A percentile compares a stretch with the other conserved stretches of the same genome.
These are phyloP conservation scores for Emmonsia crescens DNA, from an alignment of 2,329 filamentous ascomycete species.

Conservation along the genomic window DNA sequence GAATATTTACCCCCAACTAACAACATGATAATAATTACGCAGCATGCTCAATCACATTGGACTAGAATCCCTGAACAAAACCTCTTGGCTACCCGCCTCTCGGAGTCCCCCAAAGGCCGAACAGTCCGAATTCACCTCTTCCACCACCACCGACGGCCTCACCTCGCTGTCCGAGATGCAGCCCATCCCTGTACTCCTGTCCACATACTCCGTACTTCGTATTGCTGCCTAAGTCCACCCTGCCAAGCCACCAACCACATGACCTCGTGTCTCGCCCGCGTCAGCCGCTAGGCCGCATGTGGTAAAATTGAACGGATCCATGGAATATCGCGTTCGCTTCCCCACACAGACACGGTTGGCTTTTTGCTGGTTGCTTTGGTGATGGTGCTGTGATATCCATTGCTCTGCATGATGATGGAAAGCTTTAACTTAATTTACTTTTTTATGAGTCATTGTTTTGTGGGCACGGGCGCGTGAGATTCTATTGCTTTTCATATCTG, in stretches of 20 bases:
- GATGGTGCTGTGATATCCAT: neutral
- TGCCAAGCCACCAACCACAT: slow-evolving; percentile 2
- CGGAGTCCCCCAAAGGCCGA: neutral
- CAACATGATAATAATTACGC: no score
- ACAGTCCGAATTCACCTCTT: neutral
- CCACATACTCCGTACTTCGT: no score
- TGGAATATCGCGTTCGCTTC: neutral
- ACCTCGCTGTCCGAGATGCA: neutral
- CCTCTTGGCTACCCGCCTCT: neutral
- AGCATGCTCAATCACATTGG: neutral
- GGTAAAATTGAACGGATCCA: slow-evolving; percentile 4
- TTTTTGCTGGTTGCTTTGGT: neutral
- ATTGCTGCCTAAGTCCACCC: neutral
- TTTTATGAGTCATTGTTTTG: neutral
- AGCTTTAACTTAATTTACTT: neutral
- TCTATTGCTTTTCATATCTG: neutral
- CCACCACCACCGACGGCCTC: neutral
- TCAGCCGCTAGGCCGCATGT: slow-evolving; percentile 4
- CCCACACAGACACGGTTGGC: neutral
- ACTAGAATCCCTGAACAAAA: neutral
- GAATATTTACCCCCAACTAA: no score
- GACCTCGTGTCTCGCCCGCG: slow-evolving; percentile 7
- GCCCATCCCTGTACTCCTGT: no score
- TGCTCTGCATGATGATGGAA: neutral
- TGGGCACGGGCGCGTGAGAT: no score